These are phyloP conservation scores for Amauroascus niger DNA, from an alignment of 2,329 filamentous ascomycete genomes.

Conservation along the genomic window DNA sequence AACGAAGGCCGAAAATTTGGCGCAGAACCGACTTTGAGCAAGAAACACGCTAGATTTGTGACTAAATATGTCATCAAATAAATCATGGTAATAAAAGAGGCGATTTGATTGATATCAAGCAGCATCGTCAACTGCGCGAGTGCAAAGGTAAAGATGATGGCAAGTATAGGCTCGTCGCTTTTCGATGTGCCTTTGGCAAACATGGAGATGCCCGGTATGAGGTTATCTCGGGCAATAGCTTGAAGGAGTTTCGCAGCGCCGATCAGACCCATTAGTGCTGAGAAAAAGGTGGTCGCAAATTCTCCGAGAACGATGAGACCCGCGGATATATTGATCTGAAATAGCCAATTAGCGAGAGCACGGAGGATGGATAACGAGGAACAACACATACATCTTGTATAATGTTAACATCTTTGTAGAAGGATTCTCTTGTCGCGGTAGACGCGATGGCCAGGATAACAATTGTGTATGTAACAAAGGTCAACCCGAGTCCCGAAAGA, in stretches of 20 bases:
- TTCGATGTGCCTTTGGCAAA: conserved; percentile 65
- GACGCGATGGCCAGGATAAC: conserved; percentile 71
- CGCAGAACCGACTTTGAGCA: conserved; percentile 76
- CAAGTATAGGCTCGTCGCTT: conserved; percentile 64
- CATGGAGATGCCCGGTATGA: conserved; percentile 64
- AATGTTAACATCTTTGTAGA: conserved; percentile 66
- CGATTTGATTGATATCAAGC: conserved; percentile 77
- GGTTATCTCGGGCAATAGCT: conserved; percentile 66
- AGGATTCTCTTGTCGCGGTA: conserved; percentile 62
- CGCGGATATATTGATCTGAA: conserved; percentile 61
- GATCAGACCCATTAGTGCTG: conserved; percentile 76
- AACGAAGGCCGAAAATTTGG: conserved; percentile 85
- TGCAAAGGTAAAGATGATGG: conserved; percentile 64
- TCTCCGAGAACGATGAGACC: conserved; percentile 69
- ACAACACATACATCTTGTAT: conserved; percentile 53
- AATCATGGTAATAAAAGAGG: conserved; percentile 81
- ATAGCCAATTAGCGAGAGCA: background rate
- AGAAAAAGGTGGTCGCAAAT: conserved; percentile 74
- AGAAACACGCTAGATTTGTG: conserved; percentile 77
- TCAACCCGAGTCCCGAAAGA: conserved; percentile 63
- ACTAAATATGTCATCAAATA: conserved; percentile 89
- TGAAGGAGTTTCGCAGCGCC: conserved; percentile 77
- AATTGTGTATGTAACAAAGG: conserved; percentile 63
- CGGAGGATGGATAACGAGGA: background rate
- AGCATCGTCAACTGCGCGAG: conserved; percentile 72